A percentile compares a stretch with the other conserved stretches of the same genome.
Evolutionary conservation across 2,329 filamentous ascomycete species (phyloP).

Genomic region (Metarhizium brunneum): DNA sequence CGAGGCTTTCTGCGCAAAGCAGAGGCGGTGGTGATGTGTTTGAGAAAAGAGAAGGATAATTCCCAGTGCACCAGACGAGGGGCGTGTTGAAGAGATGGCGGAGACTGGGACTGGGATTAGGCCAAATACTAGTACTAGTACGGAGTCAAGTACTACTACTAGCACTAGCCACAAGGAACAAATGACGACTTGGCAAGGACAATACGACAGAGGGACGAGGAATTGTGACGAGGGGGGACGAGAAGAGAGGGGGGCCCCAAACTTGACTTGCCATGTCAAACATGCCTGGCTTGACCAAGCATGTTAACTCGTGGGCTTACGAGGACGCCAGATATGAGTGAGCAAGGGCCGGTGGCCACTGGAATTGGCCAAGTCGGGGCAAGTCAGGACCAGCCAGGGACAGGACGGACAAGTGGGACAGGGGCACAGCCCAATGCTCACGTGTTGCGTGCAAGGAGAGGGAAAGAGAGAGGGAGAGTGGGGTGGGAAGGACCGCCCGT

Average conservation of each 20-base stretch:
- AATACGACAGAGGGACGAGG: neutral
- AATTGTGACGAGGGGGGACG: neutral
- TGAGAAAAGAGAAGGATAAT: constrained; percentile 1
- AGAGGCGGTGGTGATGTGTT: constrained; percentile 4
- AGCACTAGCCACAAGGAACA: constrained; percentile 2
- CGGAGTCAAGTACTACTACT: no score
- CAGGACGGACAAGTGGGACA: neutral
- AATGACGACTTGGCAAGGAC: constrained; percentile 2
- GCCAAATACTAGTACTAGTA: neutral
- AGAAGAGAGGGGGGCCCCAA: neutral
- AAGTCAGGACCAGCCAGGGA: neutral
- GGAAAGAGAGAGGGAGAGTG: neutral
- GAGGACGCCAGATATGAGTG: no score
- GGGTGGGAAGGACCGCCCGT: neutral
- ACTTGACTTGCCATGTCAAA: neutral
- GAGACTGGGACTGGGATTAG: neutral
- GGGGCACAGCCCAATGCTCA: neutral
- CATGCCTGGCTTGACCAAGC: no score
- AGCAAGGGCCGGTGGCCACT: no score
- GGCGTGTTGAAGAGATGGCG: neutral
- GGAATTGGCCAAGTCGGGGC: neutral
- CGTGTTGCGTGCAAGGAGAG: neutral
- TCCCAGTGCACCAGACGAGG: neutral
- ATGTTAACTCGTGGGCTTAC: no score
- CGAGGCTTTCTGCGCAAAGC: constrained; percentile 2